Base-by-base conservation (phyloP, 192 early-diverging fungal species). In the Coemansia sp. region DNA sequence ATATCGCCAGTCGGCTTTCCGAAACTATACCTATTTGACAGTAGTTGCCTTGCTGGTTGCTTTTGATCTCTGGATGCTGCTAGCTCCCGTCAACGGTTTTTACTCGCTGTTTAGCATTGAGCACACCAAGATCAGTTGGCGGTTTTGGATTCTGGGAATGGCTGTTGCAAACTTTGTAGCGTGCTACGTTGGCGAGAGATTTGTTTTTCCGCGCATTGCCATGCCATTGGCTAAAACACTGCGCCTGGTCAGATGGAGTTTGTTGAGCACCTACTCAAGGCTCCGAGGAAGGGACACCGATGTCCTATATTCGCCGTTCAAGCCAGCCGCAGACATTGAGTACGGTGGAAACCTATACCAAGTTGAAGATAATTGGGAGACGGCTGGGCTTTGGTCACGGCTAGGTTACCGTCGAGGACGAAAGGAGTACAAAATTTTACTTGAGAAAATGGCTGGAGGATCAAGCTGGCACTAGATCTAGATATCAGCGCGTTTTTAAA, bases 1-100 rank as follows among this genome's bases (percentile, higher is more conserved):
- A 0, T 99, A 96, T 72, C 90, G 96, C 34, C 87, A 94, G 71
- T 76, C 89, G 3, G 86, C 94, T 55, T 83, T 85, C 64, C 89
- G 87, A 20, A 99, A 97, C 57, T 74, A 40, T 63, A 20, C 68
- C 4, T 73, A 82, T 63, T 25, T 71, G 17, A 68, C 62, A 5
- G 67, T 69, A 0, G 33, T 76, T 3, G 25, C 10, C 2, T 22
- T 70, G 31, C 42, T 82, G 36, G 25, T 76, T 48, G 61, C 48
- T 25, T 76, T 82, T 57, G 65, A 76, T 48, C 69, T 82, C 16
- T 73, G 79, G 70, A 61, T 76, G 34, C 45, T 73, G 16, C 65
- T 82, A 25, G 68, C n/a, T 1, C 79, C 79, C 11, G 70, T 73
- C 8, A 58, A 42, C 0, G 74, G 74, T 4, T 60, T 82, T 22